Conservation (phyloP, 441 rosid species). For the Breynia disticha region DNA sequence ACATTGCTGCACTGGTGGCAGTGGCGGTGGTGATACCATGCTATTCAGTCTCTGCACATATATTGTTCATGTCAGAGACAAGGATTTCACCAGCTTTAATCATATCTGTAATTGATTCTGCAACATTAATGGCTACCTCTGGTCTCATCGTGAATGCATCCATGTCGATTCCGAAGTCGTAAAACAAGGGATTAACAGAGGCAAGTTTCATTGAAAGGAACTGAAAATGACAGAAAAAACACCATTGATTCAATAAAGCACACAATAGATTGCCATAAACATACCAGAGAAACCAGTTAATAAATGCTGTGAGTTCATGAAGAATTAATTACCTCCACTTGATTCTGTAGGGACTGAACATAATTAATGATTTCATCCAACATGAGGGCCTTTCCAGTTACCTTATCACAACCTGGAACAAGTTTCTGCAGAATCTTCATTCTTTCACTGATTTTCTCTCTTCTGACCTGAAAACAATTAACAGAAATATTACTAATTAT, state of each 20-base stretch:
- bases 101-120: background rate
- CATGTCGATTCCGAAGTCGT: constrained; percentile 46
- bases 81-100: constrained; percentile 22
- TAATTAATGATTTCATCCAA: constrained; percentile 67
- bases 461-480: constrained; percentile 36
- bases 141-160: constrained; percentile 36
- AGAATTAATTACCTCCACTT: constrained; percentile 46
- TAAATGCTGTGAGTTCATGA: background rate
- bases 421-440: constrained; percentile 50
- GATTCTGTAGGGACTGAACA: constrained; percentile 67
- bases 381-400: constrained; percentile 84
- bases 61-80: constrained; percentile 24
- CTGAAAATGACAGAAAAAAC: constrained; percentile 20
- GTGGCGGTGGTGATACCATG: constrained; percentile 22
- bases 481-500: background rate
- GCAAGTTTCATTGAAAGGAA: constrained; percentile 79
- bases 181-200: constrained; percentile 48
- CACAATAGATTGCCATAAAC: background rate
- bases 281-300: background rate
- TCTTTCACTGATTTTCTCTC: constrained; percentile 78
- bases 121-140: constrained; percentile 27
- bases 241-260: background rate
- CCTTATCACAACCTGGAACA: constrained; percentile 88
- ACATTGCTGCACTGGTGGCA: constrained; percentile 30
- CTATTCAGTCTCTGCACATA: constrained; percentile 23